phyloP scores from a whole-genome alignment of 768 basidiomycete genomes.

The Polyporus arcularius region DNA sequence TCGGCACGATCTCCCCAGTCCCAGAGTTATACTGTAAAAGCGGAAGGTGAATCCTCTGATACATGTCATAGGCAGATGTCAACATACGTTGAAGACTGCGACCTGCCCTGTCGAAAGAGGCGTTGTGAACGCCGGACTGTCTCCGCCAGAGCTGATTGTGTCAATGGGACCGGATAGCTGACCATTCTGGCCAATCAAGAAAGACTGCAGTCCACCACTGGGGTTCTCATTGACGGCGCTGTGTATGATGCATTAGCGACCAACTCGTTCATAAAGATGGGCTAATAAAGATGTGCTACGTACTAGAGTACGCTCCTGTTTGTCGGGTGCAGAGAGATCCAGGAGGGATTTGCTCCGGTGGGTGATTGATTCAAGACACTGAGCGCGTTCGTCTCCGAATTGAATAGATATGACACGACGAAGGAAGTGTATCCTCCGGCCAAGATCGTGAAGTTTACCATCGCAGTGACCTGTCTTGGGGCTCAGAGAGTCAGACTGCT shows the following conservation, averaged over 20 bases:
- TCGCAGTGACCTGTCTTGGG: constrained; percentile 26
- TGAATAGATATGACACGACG: constrained; percentile 65
- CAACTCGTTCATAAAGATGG: too few species aligned
- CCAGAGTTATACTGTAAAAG: constrained; percentile 51
- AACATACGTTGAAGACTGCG: constrained; percentile 56
- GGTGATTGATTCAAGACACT: constrained; percentile 49
- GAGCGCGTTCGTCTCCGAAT: constrained; percentile 48
- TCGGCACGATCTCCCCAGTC: constrained; percentile 54
- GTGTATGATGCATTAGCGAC: constrained; percentile 22
- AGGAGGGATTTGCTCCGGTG: constrained; percentile 56
- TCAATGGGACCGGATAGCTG: constrained; percentile 45
- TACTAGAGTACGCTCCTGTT: constrained; percentile 63
- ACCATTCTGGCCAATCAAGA: constrained; percentile 48
- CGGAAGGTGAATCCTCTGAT: not conserved
- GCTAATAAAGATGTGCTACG: too few species aligned
- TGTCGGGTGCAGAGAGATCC: constrained; percentile 59
- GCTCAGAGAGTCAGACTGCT: not conserved
- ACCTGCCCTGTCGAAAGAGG: constrained; percentile 58
- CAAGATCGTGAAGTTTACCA: constrained; percentile 70
- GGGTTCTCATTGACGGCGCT: constrained; percentile 64
- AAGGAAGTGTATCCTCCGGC: constrained; percentile 66
- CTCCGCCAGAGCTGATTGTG: constrained; percentile 51
- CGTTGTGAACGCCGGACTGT: constrained; percentile 50
- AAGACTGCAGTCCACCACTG: constrained; percentile 54
- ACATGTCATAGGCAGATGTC: not conserved